Conservation (phyloP, 495 filamentous ascomycete genomes). For the Hypoxylon intermedium region DNA sequence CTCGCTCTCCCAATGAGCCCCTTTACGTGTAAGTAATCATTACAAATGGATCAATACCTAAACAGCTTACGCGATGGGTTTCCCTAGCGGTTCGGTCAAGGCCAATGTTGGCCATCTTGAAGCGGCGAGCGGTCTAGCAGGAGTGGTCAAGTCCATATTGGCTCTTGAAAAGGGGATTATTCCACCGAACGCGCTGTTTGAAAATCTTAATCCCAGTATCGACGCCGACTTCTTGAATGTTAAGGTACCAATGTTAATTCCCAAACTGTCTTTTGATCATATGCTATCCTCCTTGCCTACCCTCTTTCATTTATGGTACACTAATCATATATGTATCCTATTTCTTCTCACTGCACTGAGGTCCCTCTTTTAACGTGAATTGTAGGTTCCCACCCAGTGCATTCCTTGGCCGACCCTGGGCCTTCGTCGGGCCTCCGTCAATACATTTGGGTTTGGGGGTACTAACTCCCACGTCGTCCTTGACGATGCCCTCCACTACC, state of each 20-base stretch:
- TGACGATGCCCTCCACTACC: conserved; percentile 45
- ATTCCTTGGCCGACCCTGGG: conserved; percentile 35
- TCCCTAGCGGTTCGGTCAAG: conserved; percentile 57
- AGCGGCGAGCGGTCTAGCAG: conserved; percentile 54
- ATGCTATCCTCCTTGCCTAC: neutral
- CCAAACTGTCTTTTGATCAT: neutral
- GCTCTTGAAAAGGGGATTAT: conserved; percentile 54
- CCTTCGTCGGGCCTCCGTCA: conserved; percentile 55
- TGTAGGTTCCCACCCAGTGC: conserved; percentile 32
- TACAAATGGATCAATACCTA: neutral
- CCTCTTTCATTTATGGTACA: too few relatives aligned
- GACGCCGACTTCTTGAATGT: conserved; percentile 27
- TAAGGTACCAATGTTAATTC: neutral
- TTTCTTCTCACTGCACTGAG: too few relatives aligned
- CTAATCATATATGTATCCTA: too few relatives aligned
- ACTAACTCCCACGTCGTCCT: conserved; percentile 63
- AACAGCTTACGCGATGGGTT: too few relatives aligned
- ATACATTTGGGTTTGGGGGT: conserved; percentile 65
- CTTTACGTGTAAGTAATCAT: conserved; percentile 7
- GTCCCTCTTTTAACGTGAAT: neutral
- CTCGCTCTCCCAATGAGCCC: conserved; percentile 37
- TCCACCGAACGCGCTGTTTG: conserved; percentile 49
- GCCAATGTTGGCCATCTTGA: conserved; percentile 61
- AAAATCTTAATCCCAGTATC: conserved; percentile 54
- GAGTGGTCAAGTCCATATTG: conserved; percentile 56